Percentiles rank a stretch among this genome's conserved stretches.
phyloP scores from a whole-genome alignment of 2,329 filamentous ascomycete species.

The Alternaria arborescens region DNA sequence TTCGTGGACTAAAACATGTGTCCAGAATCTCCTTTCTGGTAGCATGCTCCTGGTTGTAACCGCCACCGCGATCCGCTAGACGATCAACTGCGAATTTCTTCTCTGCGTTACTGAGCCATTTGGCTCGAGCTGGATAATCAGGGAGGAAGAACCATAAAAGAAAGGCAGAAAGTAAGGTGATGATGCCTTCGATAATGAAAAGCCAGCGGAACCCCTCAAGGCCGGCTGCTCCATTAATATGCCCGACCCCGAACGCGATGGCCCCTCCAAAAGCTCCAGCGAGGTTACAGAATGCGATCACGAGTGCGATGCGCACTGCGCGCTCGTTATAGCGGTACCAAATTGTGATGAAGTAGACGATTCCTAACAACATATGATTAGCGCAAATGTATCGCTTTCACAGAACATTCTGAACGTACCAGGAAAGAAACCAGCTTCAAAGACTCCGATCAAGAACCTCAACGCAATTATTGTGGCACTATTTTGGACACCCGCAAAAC shows the following conservation, averaged over 20 bases:
- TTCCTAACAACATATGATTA: slow-evolving; percentile 9
- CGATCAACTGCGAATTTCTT: slow-evolving; percentile 11
- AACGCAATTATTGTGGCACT: slow-evolving; percentile 52
- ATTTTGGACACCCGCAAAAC: slow-evolving; percentile 54
- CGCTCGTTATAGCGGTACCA: slow-evolving; percentile 65
- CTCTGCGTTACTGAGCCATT: slow-evolving; percentile 49
- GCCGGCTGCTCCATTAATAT: slow-evolving; percentile 47
- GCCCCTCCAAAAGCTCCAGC: slow-evolving; percentile 63
- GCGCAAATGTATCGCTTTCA: background rate
- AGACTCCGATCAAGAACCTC: slow-evolving; percentile 49
- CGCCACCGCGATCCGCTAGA: slow-evolving; percentile 2
- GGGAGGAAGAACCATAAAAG: slow-evolving; percentile 57
- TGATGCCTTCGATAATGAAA: slow-evolving; percentile 21
- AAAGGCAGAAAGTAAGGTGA: slow-evolving; percentile 22
- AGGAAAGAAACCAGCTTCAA: slow-evolving; percentile 29
- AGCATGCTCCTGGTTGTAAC: slow-evolving; percentile 7
- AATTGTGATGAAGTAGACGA: slow-evolving; percentile 63
- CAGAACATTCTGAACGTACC: background rate
- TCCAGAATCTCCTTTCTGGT: slow-evolving; percentile 1
- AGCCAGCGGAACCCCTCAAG: slow-evolving; percentile 42
- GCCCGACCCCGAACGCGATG: slow-evolving; percentile 61
- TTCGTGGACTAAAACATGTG: slow-evolving; percentile 3
- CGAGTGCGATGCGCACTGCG: slow-evolving; percentile 63
- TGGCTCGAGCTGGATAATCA: slow-evolving; percentile 59
- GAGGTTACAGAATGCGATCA: slow-evolving; percentile 51